phyloP scores from a whole-genome alignment of 345 rosid genomes.

The Iberis pinnata region DNA sequence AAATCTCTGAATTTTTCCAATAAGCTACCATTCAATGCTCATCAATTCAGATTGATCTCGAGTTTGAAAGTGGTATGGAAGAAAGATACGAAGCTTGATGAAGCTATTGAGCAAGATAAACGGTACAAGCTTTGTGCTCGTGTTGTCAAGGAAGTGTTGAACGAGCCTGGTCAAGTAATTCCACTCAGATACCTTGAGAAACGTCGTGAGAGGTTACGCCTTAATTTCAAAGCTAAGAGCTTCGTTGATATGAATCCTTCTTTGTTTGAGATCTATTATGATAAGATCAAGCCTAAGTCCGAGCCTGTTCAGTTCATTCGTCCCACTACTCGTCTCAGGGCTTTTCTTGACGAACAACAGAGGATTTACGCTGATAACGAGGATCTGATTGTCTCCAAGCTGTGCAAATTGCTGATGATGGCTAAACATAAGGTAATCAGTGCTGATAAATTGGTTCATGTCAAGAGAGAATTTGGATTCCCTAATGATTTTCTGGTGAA shows the following conservation, averaged over 20 bases:
- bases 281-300: slow-evolving; percentile 59
- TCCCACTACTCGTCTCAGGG: slow-evolving; percentile 42
- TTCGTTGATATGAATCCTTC: slow-evolving; percentile 51
- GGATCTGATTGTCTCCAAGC: slow-evolving; percentile 51
- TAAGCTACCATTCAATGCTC: background rate
- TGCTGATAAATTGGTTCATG: slow-evolving; percentile 63
- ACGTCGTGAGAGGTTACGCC: slow-evolving; percentile 68
- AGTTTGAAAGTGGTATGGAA: slow-evolving; percentile 80
- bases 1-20: slow-evolving; percentile 9
- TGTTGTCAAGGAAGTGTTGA: slow-evolving; percentile 64
- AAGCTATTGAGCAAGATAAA: slow-evolving; percentile 66
- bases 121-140: slow-evolving; percentile 54
- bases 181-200: slow-evolving; percentile 66
- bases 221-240: slow-evolving; percentile 37
- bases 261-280: slow-evolving; percentile 53
- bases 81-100: slow-evolving; percentile 60
- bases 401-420: slow-evolving; percentile 85
- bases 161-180: slow-evolving; percentile 75
- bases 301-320: slow-evolving; percentile 50
- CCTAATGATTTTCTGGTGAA: slow-evolving; percentile 63
- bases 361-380: slow-evolving; percentile 46
- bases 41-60: slow-evolving; percentile 39
- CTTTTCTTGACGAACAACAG: slow-evolving; percentile 60
- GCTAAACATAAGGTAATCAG: slow-evolving; percentile 51
- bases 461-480: slow-evolving; percentile 84